Evolutionary conservation across 805 yeast species (phyloP).

Genomic region (Saccharomycopsis oosterbeekiorum): DNA sequence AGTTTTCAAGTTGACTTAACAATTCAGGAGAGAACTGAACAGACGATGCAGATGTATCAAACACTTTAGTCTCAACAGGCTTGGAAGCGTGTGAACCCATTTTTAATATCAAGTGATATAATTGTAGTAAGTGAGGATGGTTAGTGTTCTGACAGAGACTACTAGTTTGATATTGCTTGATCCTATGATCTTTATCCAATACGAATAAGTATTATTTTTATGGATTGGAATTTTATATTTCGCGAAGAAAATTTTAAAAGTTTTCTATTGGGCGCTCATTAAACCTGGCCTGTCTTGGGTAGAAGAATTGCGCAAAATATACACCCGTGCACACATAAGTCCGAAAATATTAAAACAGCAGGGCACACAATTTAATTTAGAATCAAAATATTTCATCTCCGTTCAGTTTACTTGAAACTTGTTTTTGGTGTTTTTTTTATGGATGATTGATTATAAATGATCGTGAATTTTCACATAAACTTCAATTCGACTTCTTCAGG

Average conservation of each 20-base stretch:
- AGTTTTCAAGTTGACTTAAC: slow-evolving; percentile 49
- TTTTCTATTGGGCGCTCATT: background rate
- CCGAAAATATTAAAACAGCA: too few relatives aligned
- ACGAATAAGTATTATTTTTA: background rate
- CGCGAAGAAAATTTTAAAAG: background rate
- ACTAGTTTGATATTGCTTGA: background rate
- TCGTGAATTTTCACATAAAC: too few relatives aligned
- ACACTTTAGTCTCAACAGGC: slow-evolving; percentile 52
- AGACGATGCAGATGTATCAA: slow-evolving; percentile 50
- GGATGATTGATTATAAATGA: too few relatives aligned
- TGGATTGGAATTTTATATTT: background rate
- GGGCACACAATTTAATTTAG: too few relatives aligned
- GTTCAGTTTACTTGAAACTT: too few relatives aligned
- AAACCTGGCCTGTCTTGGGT: too few relatives aligned
- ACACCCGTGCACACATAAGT: background rate
- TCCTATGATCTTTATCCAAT: background rate
- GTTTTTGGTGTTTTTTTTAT: too few relatives aligned
- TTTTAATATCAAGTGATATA: background rate
- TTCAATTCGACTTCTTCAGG: too few relatives aligned
- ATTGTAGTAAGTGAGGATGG: background rate
- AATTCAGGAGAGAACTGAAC: slow-evolving; percentile 59
- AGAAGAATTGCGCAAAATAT: too few relatives aligned
- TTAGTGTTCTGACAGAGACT: background rate
- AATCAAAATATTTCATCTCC: too few relatives aligned
- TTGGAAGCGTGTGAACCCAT: slow-evolving; percentile 58